Base-by-base conservation (phyloP, 257 asterid species). In the Penstemon eatonii region DNA sequence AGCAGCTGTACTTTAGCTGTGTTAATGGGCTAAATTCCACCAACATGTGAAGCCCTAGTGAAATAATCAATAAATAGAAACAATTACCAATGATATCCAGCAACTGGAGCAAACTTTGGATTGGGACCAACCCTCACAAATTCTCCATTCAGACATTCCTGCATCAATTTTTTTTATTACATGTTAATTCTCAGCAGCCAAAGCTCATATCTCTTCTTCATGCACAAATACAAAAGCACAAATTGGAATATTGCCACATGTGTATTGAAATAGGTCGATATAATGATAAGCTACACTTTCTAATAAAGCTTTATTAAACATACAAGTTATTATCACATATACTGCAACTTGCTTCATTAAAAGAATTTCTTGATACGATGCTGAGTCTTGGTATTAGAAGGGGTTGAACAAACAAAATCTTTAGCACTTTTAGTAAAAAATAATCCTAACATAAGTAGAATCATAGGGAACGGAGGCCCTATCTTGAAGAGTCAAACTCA, bases 51-150 rank as follows among this genome's bases (percentile, higher is more conserved):
- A 19, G 39, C 41, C 11, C 55, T 62, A 10, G 3, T 13, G 25
- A 3, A 15, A 10, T 49, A 49, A 49, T 3, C 15, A 33, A 44
- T 7, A 4, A 47, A 44, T 41, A 42, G 15, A 37, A 15, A 61
- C 49, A 52, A 40, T 8, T 84, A 88, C 99, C 99, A 93, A 70
- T 93, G 99, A 65, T 87, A 89, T 82, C 97, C 99, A 68, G 97
- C 96, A 73, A 91, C 95, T 11, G 99, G 97, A 77, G 95, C 67
- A 78, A 90, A 86, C 82, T 85, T 93, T 37, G 96, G 87, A 79
- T 93, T 93, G 7, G 97, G 95, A 52, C 97, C 99, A 68, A 93
- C 92, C 80, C 97, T 80, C 71, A 90, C 97, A 83, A 93, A 93
- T 80, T 90, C 97, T 60, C 99, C 99, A 79, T 87, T 83, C 68